These are phyloP conservation scores for Casuarina glauca DNA, from an alignment of 306 rosid species.

Conservation along the genomic window DNA sequence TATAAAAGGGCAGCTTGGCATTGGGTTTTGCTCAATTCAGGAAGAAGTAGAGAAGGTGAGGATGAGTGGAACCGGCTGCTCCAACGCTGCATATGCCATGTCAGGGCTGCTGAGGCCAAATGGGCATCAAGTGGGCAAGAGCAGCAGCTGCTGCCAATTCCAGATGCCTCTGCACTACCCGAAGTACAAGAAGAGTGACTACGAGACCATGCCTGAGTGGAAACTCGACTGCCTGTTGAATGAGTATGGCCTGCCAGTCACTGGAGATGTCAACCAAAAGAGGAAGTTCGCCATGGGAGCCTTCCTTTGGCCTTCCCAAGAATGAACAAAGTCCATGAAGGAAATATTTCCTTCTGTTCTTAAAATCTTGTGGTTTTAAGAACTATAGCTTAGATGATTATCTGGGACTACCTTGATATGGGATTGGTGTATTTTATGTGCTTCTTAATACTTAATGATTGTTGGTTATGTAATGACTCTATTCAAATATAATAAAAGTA, in stretches of 20 bases:
- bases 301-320: slow-evolving; percentile 46
- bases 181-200: slow-evolving; percentile 32
- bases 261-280: slow-evolving; percentile 34
- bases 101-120: not conserved
- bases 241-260: slow-evolving; percentile 32
- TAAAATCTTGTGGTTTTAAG: not conserved
- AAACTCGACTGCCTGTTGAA: slow-evolving; percentile 33
- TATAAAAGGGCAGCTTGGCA: slow-evolving; percentile 26
- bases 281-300: slow-evolving; percentile 45
- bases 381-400: not conserved
- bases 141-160: slow-evolving; percentile 10
- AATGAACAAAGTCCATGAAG: not conserved
- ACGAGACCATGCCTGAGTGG: slow-evolving; percentile 47
- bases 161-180: slow-evolving; percentile 46
- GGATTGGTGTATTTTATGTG: not conserved
- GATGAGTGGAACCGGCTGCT: slow-evolving; percentile 25
- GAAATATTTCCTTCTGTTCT: not conserved
- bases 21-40: not conserved
- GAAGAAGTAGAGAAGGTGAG: not conserved
- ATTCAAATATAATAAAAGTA: not conserved
- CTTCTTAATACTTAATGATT: not conserved
- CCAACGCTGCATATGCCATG: slow-evolving; percentile 4
- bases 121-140: slow-evolving; percentile 19
- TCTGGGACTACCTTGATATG: not conserved
- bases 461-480: not conserved